Base-by-base conservation (phyloP, 116 monocot species). In the Trichopus zeylanicus region DNA sequence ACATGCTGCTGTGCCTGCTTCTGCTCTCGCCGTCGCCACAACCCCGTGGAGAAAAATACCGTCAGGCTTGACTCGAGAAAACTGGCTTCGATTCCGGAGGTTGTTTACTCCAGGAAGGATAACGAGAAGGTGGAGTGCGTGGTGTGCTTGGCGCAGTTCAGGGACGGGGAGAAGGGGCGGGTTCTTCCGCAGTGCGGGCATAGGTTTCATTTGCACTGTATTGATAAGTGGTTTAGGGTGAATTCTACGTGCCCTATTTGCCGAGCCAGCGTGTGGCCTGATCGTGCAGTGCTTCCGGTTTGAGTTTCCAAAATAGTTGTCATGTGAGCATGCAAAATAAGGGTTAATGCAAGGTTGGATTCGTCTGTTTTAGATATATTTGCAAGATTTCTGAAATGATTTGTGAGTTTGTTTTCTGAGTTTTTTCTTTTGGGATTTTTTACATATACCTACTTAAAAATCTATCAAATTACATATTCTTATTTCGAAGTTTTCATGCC, bases 241-340 rank as follows among this genome's bases (percentile, higher is more conserved):
- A 62, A 75, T 8, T 46, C 67, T 21, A 81, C 67, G 0, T 81
- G 81, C 46, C 81, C 81, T 9, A 39, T 75, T 57, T 81, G 81
- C 72, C 60, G 81, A 16, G 46, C 64, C 30, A 26, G n/a, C 61
- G 34, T 20, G 16, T 4, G 0, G 6, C 4, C 19, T 24, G 21
- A 8, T 24, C 49, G 22, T 35, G 7, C 34, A 5, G 23, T 7
- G 16, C 42, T 15, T 16, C 42, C 42, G 2, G 49, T 49, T 49
- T 19, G 8, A 19, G 1, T 49, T 49, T 35, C 10, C 10, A n/a
- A n/a, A n/a, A 10, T 35, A 6, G 5, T 35, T 35, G 34, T 6
- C 7, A 35, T 35, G 10, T 6, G 34, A n/a, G n/a, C n/a, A n/a
- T n/a, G n/a, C n/a, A 35, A 6, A 6, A 6, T 35, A n/a, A n/a